Percentiles rank a stretch among this genome's conserved stretches.
Conservation (phyloP, 2,329 filamentous ascomycete species). For the Decorospora gaudefroyi region DNA sequence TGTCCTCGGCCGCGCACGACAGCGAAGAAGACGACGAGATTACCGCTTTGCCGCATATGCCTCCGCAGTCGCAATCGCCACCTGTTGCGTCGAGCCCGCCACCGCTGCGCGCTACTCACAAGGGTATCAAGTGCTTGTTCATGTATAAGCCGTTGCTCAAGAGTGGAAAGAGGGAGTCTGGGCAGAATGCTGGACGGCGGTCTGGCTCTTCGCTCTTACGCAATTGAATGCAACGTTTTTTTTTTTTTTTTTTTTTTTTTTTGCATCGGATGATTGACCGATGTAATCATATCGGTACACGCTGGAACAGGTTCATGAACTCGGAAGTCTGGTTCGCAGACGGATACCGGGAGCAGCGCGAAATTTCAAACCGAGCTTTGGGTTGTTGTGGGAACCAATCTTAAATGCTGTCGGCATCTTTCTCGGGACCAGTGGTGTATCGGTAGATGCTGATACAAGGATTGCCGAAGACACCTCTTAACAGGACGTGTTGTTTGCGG, state of each 20-base stretch:
- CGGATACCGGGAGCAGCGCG: too few relatives aligned
- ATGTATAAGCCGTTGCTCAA: slow-evolving; percentile 31
- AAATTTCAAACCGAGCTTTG: too few relatives aligned
- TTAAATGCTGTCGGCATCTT: too few relatives aligned
- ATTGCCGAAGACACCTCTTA: too few relatives aligned
- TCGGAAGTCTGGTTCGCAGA: too few relatives aligned
- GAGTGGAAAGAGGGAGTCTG: slow-evolving; percentile 7
- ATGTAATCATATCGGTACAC: neutral
- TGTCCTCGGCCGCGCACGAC: too few relatives aligned
- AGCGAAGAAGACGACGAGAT: slow-evolving; percentile 16
- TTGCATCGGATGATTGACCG: neutral
- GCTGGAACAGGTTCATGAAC: too few relatives aligned
- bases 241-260: neutral
- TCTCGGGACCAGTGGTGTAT: too few relatives aligned
- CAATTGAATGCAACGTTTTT: neutral
- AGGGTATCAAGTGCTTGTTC: slow-evolving; percentile 27
- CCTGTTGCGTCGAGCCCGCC: slow-evolving; percentile 6
- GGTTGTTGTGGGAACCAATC: too few relatives aligned
- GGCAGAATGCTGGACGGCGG: neutral
- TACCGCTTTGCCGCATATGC: slow-evolving; percentile 23
- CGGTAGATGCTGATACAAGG: too few relatives aligned
- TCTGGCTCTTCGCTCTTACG: neutral
- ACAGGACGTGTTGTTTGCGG: too few relatives aligned
- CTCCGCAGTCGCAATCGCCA: neutral
- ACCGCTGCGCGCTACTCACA: slow-evolving; percentile 26